Evolutionary conservation across 176 grass and related monocot species (phyloP).

Genomic region (Aegilops umbellulata): DNA sequence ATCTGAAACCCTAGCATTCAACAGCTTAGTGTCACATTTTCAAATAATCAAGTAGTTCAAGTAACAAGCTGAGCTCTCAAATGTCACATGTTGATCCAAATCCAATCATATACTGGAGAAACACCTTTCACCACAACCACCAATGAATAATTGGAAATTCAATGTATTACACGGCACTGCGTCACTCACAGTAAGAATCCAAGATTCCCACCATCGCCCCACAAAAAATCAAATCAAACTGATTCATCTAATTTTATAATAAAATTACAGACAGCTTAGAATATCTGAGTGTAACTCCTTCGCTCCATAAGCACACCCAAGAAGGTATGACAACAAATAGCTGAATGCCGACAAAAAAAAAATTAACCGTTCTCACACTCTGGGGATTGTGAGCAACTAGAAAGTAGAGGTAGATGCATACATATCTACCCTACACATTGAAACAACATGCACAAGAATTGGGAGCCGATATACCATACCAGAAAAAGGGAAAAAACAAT

Average conservation of each 20-base stretch:
- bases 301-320: not conserved
- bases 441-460: not conserved
- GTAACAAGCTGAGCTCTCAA: not conserved
- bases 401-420: too few relatives aligned
- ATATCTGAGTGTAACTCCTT: not conserved
- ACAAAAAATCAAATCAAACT: not conserved
- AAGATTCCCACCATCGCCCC: not conserved
- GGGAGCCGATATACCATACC: not conserved
- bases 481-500: not conserved
- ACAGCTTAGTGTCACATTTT: not conserved
- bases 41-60: not conserved
- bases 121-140: not conserved
- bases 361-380: not conserved
- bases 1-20: slow-evolving; percentile 1
- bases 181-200: not conserved
- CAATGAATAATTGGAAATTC: not conserved
- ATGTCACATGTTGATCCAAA: not conserved
- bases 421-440: too few relatives aligned
- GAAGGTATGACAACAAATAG: not conserved
- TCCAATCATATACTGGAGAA: slow-evolving; percentile 4
- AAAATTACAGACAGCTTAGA: not conserved
- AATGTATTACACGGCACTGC: not conserved
- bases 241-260: not conserved
- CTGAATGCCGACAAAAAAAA: not conserved
- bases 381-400: not conserved